phyloP scores from a whole-genome alignment of 1,139 yeast genomes.

The Taphrina communis region DNA sequence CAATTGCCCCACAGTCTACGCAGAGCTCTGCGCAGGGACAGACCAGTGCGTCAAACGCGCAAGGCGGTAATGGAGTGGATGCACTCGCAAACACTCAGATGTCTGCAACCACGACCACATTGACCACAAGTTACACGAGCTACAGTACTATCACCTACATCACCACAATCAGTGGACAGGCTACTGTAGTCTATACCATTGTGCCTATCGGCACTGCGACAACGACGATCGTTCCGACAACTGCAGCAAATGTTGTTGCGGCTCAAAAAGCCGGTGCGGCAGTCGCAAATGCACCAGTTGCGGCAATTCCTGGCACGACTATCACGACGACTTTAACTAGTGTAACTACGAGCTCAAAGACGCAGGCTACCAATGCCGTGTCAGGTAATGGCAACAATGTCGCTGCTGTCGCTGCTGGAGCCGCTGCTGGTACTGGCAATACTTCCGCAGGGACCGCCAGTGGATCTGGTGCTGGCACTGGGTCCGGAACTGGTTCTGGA shows the following conservation, averaged over 20 bases:
- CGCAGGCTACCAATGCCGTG: background rate
- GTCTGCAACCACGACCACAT: background rate
- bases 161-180: conserved; percentile 25
- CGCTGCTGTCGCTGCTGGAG: background rate
- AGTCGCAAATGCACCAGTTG: background rate
- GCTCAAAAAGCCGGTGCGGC: conserved; percentile 13
- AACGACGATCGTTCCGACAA: background rate
- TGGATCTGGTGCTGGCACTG: too few species aligned
- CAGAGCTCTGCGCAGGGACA: background rate
- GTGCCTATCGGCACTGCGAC: background rate
- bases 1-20: background rate
- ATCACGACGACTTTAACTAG: background rate
- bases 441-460: too few species aligned
- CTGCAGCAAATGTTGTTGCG: background rate
- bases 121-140: background rate
- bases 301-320: background rate
- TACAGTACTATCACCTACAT: conserved; percentile 6
- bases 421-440: too few species aligned
- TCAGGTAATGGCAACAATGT: background rate
- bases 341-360: background rate
- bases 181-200: conserved; percentile 12
- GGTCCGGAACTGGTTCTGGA: too few species aligned
- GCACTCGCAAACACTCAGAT: background rate
- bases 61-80: background rate
- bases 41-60: background rate